Evolutionary conservation across 768 basidiomycete genomes (phyloP), one percentile per base, ranked within the genome.

Genomic region (Tricholoma hemisulphureum): DNA sequence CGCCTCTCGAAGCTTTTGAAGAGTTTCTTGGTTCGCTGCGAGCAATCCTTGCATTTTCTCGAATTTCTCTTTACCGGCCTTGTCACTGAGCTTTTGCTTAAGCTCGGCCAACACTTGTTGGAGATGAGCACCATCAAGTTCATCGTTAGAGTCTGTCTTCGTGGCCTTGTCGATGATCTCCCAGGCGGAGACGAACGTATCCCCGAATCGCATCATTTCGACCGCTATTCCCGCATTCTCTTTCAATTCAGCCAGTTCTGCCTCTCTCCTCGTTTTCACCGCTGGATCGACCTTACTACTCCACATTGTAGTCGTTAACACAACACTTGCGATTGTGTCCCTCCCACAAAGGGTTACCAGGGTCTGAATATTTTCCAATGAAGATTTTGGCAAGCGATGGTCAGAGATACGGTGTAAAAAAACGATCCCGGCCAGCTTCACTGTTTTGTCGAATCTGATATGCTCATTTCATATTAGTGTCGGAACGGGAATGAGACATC

Each of bases 321-420:
- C 32, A 7, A 52, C 9, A 16, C 29, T 28, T 18, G 3, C 9
- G n/a, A 52, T 34, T 24, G 20, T 49, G 48, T 49, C 24, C 6
- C 31, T 6, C 6, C 32, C 21, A 8, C 49, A 29, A 24, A 51
- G 21, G 18, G 16, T 32, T 14, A 32, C 31, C 4, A 35, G n/a
- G 1, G 6, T 34, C 8, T 34, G n/a, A 4, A 34, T 18, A 6
- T 52, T 24, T 20, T 34, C n/a, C 14, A 35, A 20, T 11, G 18
- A 18, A 11, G 20, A 20, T 6, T n/a, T 8, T 1, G 18, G 6
- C 20, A 20, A 2, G 13, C 51, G 32, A 10, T 52, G 34, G 35
- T 52, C 51, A 35, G 51, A 34, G n/a, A 52, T 52, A 18, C 51
- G 51, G 23, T 34, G 31, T 6, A 52, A 18, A 31, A 35, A 52